phyloP scores from a whole-genome alignment of 768 basidiomycete species.

The Tulasnella sp. region DNA sequence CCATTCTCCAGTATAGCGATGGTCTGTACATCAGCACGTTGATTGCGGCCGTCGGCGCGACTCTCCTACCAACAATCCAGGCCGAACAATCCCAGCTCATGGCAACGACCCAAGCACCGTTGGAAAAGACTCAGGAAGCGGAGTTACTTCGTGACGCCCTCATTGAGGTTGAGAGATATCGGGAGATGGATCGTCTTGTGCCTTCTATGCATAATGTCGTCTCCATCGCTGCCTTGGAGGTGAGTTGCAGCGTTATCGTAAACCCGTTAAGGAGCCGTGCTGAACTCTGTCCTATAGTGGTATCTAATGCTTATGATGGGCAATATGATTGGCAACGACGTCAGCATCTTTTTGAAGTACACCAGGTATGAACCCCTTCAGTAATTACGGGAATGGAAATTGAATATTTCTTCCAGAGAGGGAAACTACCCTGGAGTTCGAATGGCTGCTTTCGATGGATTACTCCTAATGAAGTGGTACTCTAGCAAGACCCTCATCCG shows the following conservation, averaged over 20 bases:
- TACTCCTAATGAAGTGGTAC: conserved; percentile 78
- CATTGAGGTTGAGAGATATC: conserved; percentile 81
- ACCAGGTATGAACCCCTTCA: conserved; percentile 55
- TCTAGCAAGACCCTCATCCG: conserved; percentile 66
- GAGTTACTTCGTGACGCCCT: conserved; percentile 65
- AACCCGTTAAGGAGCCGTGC: conserved; percentile 18
- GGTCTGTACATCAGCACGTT: conserved; percentile 83
- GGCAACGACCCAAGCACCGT: conserved; percentile 55
- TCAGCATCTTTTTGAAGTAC: conserved; percentile 72
- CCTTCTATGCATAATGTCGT: conserved; percentile 92
- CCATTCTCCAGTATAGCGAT: conserved; percentile 65
- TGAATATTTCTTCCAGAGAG: conserved; percentile 45
- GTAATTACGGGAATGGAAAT: background rate
- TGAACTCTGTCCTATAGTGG: conserved; percentile 45
- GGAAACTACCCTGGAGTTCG: conserved; percentile 91
- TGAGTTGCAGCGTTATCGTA: conserved; percentile 34
- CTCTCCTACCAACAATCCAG: conserved; percentile 64
- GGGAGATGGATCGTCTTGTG: conserved; percentile 90
- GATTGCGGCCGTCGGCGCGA: conserved; percentile 72
- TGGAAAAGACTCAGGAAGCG: conserved; percentile 60
- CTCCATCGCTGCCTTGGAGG: conserved; percentile 84
- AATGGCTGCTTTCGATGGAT: conserved; percentile 86
- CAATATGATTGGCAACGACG: conserved; percentile 67
- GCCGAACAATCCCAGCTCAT: conserved; percentile 75
- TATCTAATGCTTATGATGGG: conserved; percentile 69